Base-by-base conservation (phyloP, 1,284 basidiomycete species). In the Lentinula novae-zelandiae region DNA sequence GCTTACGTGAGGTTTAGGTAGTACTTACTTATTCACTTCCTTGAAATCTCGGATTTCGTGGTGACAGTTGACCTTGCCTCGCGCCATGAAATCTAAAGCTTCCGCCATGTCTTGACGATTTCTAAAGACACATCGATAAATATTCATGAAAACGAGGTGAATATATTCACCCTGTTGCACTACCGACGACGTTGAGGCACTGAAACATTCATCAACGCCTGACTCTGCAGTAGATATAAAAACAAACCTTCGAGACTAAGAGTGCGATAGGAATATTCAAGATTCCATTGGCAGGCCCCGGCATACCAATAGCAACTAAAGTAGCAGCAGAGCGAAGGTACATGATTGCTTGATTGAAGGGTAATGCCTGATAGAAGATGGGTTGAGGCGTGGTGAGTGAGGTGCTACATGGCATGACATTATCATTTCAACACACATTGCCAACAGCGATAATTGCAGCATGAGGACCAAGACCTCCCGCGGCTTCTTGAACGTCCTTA, bases 401-500 rank as follows among this genome's bases (percentile, higher is more conserved):
- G 44, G 22, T n/a, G 22, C 50, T n/a, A 56, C 57, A 58, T 44
- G 20, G 8, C 20, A 3, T 3, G 17, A 17, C 31, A 34, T 22
- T 22, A 36, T 5, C 12, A 8, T 27, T 27, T 27, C 27, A 15
- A 63, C 77, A 60, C 59, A 81, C 82, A 57, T 69, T 70, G 13
- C 78, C 76, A 12, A 79, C 78, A 17, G 82, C 76, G 62, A 90
- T 75, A 53, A 91, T 69, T 10, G 85, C 85, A 6, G 84, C 87
- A 61, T 90, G 86, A 0, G 88, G 84, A 2, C 90, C 89, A 8
- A 79, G 67, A 0, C 87, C 88, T 59, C 81, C 88, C 0, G 83
- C 79, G 1, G 82, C 82, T 0, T 75, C 77, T 66, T 84, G 72
- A 27, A 89, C 78, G 42, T 83, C 82, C 31, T 73, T 67, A 8